Conservation (phyloP, 1,284 basidiomycete genomes). For the Boletus mariae region DNA sequence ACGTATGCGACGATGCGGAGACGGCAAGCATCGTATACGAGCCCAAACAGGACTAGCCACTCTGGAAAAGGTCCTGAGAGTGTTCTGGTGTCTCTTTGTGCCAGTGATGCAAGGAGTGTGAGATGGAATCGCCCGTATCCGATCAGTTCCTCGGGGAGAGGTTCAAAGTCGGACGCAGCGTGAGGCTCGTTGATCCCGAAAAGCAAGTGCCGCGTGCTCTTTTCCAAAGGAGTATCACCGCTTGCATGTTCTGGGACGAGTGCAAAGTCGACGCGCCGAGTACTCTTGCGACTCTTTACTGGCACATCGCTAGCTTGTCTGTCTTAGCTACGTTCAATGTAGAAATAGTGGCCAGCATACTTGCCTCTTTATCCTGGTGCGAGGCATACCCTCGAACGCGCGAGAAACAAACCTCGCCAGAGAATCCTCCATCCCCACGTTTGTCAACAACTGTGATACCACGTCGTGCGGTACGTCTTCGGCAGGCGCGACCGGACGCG, state of each 20-base stretch:
- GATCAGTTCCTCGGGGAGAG: constrained; percentile 18
- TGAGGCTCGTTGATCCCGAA: constrained; percentile 15
- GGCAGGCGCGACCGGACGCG: neutral
- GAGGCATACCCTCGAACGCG: constrained; percentile 17
- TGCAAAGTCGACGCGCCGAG: constrained; percentile 14
- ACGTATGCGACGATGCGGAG: constrained; percentile 23
- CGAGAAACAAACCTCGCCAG: constrained; percentile 9
- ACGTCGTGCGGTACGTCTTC: constrained; percentile 14
- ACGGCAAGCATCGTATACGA: constrained; percentile 18
- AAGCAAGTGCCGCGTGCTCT: constrained; percentile 9
- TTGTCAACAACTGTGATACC: constrained; percentile 12
- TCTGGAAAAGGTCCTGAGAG: constrained; percentile 19
- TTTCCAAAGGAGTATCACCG: neutral
- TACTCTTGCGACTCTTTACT: neutral
- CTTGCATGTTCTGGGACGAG: constrained; percentile 7
- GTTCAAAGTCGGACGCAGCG: neutral
- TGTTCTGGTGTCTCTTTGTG: neutral
- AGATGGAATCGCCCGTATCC: constrained; percentile 15
- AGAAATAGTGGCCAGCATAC: constrained; percentile 1
- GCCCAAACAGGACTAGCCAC: constrained; percentile 28
- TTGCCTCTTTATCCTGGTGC: constrained; percentile 16
- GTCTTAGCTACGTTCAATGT: constrained; percentile 8
- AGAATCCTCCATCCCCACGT: neutral
- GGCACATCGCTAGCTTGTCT: constrained; percentile 8
- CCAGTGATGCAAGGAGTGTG: constrained; percentile 11